These are phyloP conservation scores for Mycena vitilis DNA, from an alignment of 768 basidiomycete genomes.

Conservation along the genomic window DNA sequence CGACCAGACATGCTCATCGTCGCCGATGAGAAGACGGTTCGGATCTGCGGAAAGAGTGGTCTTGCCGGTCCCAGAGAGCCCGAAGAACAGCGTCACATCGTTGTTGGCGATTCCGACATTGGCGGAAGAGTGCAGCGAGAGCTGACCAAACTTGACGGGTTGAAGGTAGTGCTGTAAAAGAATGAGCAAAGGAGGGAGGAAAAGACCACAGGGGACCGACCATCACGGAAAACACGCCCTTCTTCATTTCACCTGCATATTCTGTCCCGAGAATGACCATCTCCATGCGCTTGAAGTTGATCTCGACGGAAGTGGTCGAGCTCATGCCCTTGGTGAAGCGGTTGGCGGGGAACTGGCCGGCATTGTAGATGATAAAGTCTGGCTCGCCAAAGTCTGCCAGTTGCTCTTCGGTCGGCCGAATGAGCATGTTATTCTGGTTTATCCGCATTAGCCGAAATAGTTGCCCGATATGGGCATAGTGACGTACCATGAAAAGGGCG, in stretches of 20 bases:
- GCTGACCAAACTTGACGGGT: constrained; percentile 97
- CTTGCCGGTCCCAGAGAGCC: constrained; percentile 98
- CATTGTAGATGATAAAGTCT: constrained; percentile 99
- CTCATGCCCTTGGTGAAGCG: constrained; percentile 99
- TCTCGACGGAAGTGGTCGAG: constrained; percentile 97
- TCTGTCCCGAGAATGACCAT: constrained; percentile 99
- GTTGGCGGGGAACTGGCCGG: constrained; percentile 99
- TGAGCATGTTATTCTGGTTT: constrained; percentile 96
- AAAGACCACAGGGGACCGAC: constrained; percentile 48
- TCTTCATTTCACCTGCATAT: constrained; percentile 99
- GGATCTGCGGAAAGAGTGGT: constrained; percentile 98
- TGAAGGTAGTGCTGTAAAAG: constrained; percentile 88
- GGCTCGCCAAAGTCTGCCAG: constrained; percentile 95
- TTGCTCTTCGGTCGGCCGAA: constrained; percentile 96
- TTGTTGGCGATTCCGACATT: constrained; percentile 91
- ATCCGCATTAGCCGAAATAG: constrained; percentile 37
- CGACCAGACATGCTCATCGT: constrained; percentile 99
- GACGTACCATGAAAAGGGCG: constrained; percentile 94
- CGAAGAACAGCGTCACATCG: constrained; percentile 99
- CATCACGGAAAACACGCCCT: constrained; percentile 99
- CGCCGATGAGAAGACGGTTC: constrained; percentile 92
- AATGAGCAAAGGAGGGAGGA: constrained; percentile 25
- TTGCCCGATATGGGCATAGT: constrained; percentile 33
- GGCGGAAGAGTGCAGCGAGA: constrained; percentile 97
- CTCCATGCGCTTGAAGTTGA: constrained; percentile 99